Evolutionary conservation across 2,329 filamentous ascomycete species (phyloP).

Genomic region (Pseudogymnoascus sp.): DNA sequence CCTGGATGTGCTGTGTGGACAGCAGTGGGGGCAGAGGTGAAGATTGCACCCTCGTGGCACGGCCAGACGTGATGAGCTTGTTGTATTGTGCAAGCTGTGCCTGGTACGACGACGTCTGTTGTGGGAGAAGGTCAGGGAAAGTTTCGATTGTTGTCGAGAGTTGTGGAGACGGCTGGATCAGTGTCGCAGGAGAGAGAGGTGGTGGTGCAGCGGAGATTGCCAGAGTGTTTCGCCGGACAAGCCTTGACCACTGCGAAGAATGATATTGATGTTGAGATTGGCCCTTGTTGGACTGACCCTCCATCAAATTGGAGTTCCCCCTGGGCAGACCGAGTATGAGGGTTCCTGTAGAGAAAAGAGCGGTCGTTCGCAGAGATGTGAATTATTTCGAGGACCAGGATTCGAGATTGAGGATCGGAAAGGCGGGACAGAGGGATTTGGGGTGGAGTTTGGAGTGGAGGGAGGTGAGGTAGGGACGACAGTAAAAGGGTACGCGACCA

Average conservation of each 20-base stretch:
- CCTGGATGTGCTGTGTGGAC: conserved; percentile 51
- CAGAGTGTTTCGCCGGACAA: conserved; percentile 31
- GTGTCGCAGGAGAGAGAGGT: conserved; percentile 23
- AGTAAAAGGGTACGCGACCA: not conserved
- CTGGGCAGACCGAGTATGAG: not conserved
- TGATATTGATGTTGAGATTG: conserved; percentile 34
- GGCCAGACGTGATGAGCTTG: conserved; percentile 52
- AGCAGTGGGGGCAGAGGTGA: conserved; percentile 50
- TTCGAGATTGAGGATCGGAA: not conserved
- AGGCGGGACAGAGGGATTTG: not conserved
- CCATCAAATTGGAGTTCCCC: conserved; percentile 27
- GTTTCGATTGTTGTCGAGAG: conserved; percentile 45
- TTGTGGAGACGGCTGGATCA: conserved; percentile 24
- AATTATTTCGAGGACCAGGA: not conserved
- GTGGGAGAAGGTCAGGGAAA: conserved; percentile 51
- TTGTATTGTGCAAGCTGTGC: conserved; percentile 61
- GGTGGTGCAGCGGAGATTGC: conserved; percentile 19
- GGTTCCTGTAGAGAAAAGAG: not conserved
- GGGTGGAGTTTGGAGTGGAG: not conserved
- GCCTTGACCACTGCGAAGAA: conserved; percentile 32
- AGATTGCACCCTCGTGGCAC: conserved; percentile 47
- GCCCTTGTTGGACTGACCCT: conserved; percentile 28
- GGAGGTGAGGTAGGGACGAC: not conserved
- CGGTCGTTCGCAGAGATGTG: not conserved
- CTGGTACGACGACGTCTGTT: conserved; percentile 54